Evolutionary conservation across 2,329 filamentous ascomycete species (phyloP).

Genomic region (Apiospora phragmitis): DNA sequence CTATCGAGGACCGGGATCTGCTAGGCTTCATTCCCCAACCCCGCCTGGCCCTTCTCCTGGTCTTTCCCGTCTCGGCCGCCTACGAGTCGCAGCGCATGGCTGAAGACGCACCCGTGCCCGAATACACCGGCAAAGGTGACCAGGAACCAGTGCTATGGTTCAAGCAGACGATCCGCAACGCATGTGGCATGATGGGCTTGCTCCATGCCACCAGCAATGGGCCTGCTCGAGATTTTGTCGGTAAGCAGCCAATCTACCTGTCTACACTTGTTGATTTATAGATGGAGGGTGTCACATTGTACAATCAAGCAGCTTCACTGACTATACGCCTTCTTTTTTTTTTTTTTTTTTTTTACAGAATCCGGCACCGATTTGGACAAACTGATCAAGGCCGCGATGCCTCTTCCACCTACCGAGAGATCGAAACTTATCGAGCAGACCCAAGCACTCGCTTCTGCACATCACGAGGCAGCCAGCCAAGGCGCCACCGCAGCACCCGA

Average conservation of each 20-base stretch:
- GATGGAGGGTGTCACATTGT: neutral
- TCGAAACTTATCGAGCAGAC: constrained; percentile 77
- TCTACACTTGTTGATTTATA: neutral
- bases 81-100: constrained; percentile 76
- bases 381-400: constrained; percentile 69
- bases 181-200: constrained; percentile 87
- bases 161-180: constrained; percentile 90
- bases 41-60: constrained; percentile 83
- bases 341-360: constrained; percentile 34
- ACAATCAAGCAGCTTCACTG: neutral
- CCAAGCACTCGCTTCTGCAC: constrained; percentile 72
- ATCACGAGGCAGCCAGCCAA: constrained; percentile 71
- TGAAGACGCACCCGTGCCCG: constrained; percentile 66
- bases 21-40: constrained; percentile 87
- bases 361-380: constrained; percentile 58
- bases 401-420: constrained; percentile 65
- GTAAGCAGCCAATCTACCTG: constrained; percentile 33
- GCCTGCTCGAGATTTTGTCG: constrained; percentile 62
- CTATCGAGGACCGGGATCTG: constrained; percentile 80
- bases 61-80: constrained; percentile 79
- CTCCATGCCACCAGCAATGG: constrained; percentile 84
- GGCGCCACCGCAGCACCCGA: constrained; percentile 80
- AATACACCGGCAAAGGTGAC: constrained; percentile 69
- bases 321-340: neutral
- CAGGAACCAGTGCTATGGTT: constrained; percentile 87